Percentiles rank a stretch among this genome's conserved stretches.
Evolutionary conservation across 129 eudicot genomes (phyloP).

Genomic region (Flaveria sonorensis): DNA sequence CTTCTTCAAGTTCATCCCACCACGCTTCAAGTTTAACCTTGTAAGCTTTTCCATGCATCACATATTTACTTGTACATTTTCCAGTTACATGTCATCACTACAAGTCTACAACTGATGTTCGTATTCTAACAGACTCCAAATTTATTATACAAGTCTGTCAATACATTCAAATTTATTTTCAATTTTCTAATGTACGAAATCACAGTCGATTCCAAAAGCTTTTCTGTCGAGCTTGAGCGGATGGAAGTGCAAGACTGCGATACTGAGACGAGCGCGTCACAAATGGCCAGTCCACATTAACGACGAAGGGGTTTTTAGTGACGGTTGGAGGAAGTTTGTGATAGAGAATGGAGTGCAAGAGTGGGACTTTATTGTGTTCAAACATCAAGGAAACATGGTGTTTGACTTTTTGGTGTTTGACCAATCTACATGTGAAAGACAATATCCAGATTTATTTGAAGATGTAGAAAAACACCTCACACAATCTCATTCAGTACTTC

Average conservation of each 20-base stretch:
- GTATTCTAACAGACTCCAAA: no score
- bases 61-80: neutral
- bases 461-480: neutral
- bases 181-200: neutral
- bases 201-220: slow-evolving; percentile 32
- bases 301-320: slow-evolving; percentile 15
- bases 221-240: slow-evolving; percentile 16
- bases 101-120: no score
- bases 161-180: no score
- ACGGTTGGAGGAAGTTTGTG: slow-evolving; percentile 42
- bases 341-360: slow-evolving; percentile 29
- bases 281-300: slow-evolving; percentile 32
- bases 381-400: slow-evolving; percentile 26
- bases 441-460: neutral
- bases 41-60: slow-evolving; percentile 19
- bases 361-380: slow-evolving; percentile 42
- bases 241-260: neutral
- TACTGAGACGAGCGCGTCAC: slow-evolving; percentile 15
- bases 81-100: neutral
- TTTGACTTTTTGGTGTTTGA: slow-evolving; percentile 45
- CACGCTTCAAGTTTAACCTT: slow-evolving; percentile 16
- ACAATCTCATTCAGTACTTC: neutral
- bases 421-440: slow-evolving; percentile 33
- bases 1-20: slow-evolving; percentile 35
- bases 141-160: no score